Evolutionary conservation across 805 yeast species (phyloP), one percentile per base, ranked within the genome.

Genomic region (Zygoascus biomembranicola): DNA sequence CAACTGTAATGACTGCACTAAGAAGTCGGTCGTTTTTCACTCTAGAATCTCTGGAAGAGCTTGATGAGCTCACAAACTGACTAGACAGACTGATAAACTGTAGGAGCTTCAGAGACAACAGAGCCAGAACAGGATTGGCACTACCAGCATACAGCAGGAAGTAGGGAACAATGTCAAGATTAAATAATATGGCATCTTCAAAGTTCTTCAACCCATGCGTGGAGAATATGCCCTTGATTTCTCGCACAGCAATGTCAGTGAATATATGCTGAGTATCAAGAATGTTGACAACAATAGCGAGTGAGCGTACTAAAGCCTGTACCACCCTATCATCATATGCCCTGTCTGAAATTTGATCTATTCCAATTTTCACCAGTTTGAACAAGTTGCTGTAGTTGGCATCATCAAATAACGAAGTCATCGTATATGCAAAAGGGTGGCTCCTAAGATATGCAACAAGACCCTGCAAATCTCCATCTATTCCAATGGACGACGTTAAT

Each of bases 91-190:
- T 71, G 5, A 89, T 69, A 50, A 70, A 70, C 5, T 68, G 63
- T 49, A 92, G 71, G 13, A 89, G 72, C 11, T 70, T 63, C 16
- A 90, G 65, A 0, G 92, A 72, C 2, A 69, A 63, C 1, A 70
- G 66, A 0, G 94, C 83, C 32, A 90, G 69, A 0, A 68, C 61
- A 9, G 69, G 56, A 54, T 81, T 73, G 4, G 75, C 65, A 1
- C 82, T 71, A 0, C 95, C 89, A 50, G 85, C 81, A 62, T 87
- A 88, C 16, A 90, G 68, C 0, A 94, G 85, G 46, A 90, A 66
- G 57, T 86, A 86, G 0, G 87, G 87, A 20, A 90, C 76, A 9
- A 86, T 70, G 0, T 89, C 79, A n/a, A 90, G 69, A 56, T 86
- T 79, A 66, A 82, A 81, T 23, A 87, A 69, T 8, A 90, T 70